phyloP scores from a whole-genome alignment of 768 basidiomycete species.

The Lactifluus volemus region DNA sequence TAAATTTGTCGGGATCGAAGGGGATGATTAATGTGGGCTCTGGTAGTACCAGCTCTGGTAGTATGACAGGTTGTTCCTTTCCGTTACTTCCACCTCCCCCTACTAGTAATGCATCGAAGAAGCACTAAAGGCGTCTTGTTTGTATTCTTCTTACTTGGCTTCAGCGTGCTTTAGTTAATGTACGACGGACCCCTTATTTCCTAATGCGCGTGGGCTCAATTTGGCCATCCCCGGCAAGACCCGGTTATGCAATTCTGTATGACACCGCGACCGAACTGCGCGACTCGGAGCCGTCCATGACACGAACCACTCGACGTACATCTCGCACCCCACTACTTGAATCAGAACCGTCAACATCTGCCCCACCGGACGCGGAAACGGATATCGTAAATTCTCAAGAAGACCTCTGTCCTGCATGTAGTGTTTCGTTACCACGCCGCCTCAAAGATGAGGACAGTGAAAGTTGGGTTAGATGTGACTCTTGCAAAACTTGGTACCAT shows the following conservation, averaged over 20 bases:
- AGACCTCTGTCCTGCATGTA: slow-evolving; percentile 15
- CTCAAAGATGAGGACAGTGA: slow-evolving; percentile 43
- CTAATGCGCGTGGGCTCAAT: too few species aligned
- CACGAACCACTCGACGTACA: slow-evolving; percentile 8
- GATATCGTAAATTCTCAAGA: background rate
- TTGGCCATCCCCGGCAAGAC: too few species aligned
- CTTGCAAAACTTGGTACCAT: slow-evolving; percentile 76
- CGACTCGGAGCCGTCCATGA: background rate
- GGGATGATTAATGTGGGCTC: slow-evolving; percentile 10
- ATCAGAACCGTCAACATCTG: background rate
- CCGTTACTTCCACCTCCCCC: slow-evolving; percentile 85
- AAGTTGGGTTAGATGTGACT: slow-evolving; percentile 77
- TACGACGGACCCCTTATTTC: too few species aligned
- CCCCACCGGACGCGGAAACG: background rate
- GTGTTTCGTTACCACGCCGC: slow-evolving; percentile 21
- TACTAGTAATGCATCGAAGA: slow-evolving; percentile 56
- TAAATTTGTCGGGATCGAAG: slow-evolving; percentile 24
- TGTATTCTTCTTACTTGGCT: background rate
- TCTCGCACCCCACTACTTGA: slow-evolving; percentile 1
- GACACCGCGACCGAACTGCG: too few species aligned
- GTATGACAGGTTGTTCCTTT: slow-evolving; percentile 33
- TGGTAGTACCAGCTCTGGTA: background rate
- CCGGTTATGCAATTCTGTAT: too few species aligned
- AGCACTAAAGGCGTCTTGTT: slow-evolving; percentile 15
- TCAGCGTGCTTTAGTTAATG: too few species aligned